A percentile compares a stretch with the other conserved stretches of the same genome.
These are phyloP conservation scores for Debaryomyces robertsiae DNA, from an alignment of 1,139 yeast species.

Conservation along the genomic window DNA sequence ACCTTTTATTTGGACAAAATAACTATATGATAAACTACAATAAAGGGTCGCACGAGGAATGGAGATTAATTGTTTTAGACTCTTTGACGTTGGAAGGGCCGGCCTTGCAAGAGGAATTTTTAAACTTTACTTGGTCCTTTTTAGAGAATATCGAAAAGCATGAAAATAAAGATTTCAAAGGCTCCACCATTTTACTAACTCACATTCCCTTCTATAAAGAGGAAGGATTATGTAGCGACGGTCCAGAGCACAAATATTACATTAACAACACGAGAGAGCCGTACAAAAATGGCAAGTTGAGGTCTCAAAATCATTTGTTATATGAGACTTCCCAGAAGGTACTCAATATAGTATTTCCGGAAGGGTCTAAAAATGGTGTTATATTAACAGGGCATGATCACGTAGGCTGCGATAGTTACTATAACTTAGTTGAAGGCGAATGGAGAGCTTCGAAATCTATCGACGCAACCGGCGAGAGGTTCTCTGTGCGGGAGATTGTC, in stretches of 20 bases:
- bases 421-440: constrained; percentile 42
- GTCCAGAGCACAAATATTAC: constrained; percentile 67
- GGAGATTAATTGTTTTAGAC: constrained; percentile 86
- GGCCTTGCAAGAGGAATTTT: constrained; percentile 71
- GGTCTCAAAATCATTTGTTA: constrained; percentile 87
- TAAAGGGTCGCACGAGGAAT: constrained; percentile 61
- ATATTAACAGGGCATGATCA: constrained; percentile 96
- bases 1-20: constrained; percentile 74
- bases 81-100: constrained; percentile 90
- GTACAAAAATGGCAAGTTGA: constrained; percentile 65
- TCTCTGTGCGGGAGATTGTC: constrained; percentile 70
- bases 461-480: constrained; percentile 22
- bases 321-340: constrained; percentile 66
- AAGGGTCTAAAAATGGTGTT: constrained; percentile 65
- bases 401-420: constrained; percentile 82
- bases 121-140: constrained; percentile 71
- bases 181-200: constrained; percentile 80
- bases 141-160: constrained; percentile 55
- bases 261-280: constrained; percentile 63
- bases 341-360: constrained; percentile 67
- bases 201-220: constrained; percentile 88
- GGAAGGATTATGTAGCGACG: constrained; percentile 83
- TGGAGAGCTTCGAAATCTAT: constrained; percentile 62
- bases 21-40: constrained; percentile 78
- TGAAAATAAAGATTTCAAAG: constrained; percentile 54